phyloP scores from a whole-genome alignment of 2,329 filamentous ascomycete species.

The Diaporthe sp. region DNA sequence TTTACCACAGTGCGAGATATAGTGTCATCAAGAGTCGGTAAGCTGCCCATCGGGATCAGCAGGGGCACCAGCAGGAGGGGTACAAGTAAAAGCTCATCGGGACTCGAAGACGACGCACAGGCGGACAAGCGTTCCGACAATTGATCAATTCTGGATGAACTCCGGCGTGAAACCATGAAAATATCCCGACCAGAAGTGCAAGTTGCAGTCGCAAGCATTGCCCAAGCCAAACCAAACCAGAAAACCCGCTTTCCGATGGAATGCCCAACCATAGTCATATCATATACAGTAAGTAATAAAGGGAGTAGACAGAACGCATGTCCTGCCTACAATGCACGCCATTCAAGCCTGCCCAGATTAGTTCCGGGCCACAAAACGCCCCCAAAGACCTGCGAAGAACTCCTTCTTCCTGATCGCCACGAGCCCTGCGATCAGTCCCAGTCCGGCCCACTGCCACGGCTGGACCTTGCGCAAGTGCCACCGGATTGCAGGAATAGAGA shows the following conservation, averaged over 20 bases:
- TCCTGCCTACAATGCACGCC: constrained; percentile 5
- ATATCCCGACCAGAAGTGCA: constrained; percentile 9
- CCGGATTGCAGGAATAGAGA: constrained; percentile 35
- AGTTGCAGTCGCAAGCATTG: constrained; percentile 29
- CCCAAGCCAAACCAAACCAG: constrained; percentile 27
- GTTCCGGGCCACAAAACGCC: constrained; percentile 31
- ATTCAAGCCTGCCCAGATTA: neutral
- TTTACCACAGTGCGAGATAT: neutral
- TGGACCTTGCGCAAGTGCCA: constrained; percentile 39
- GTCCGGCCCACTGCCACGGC: constrained; percentile 41
- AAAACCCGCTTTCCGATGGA: constrained; percentile 27
- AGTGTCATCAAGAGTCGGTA: neutral
- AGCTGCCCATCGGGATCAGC: neutral
- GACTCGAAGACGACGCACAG: neutral
- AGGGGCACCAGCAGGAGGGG: neutral
- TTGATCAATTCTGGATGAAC: constrained; percentile 17
- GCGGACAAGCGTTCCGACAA: neutral
- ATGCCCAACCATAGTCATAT: constrained; percentile 27
- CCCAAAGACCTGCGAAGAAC: constrained; percentile 38
- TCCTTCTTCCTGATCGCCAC: constrained; percentile 35
- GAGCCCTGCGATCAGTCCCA: constrained; percentile 36
- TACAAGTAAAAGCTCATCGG: neutral
- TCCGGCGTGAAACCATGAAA: constrained; percentile 16
- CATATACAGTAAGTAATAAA: constrained; percentile 30
- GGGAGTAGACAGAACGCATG: neutral